These are phyloP conservation scores for Phytophthora ramorum DNA, from an alignment of 352 stramenopile species.

Conservation along the genomic window DNA sequence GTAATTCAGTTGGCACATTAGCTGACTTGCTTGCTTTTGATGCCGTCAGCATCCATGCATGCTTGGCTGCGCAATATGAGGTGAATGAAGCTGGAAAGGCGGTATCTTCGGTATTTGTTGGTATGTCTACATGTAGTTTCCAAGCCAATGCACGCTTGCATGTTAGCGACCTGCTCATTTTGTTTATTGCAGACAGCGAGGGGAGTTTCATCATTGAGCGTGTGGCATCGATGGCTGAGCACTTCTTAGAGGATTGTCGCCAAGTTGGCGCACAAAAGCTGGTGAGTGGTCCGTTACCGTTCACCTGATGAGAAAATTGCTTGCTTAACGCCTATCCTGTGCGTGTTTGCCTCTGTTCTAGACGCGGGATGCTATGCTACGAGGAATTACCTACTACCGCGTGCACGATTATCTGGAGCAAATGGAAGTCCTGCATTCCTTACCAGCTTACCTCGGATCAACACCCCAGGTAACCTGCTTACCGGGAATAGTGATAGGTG, in stretches of 20 bases:
- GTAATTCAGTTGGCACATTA: no score
- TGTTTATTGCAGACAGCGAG: conserved; percentile 79
- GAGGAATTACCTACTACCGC: conserved; percentile 77
- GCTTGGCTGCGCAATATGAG: conserved; percentile 62
- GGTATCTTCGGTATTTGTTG: conserved; percentile 64
- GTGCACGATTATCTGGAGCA: conserved; percentile 92
- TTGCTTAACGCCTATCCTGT: neutral
- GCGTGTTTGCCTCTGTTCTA: conserved; percentile 26
- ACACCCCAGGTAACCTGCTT: conserved; percentile 39
- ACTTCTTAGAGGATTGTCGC: conserved; percentile 79
- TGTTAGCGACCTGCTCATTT: neutral
- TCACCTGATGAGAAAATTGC: neutral
- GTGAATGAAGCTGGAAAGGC: conserved; percentile 19
- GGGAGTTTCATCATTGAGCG: conserved; percentile 93
- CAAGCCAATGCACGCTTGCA: neutral
- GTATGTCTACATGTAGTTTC: conserved; percentile 25
- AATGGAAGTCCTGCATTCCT: conserved; percentile 83
- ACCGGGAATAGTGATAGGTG: neutral
- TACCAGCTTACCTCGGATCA: conserved; percentile 63
- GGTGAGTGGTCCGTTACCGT: conserved; percentile 24
- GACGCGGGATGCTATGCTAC: conserved; percentile 82
- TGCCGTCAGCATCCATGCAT: conserved; percentile 65
- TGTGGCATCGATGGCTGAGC: conserved; percentile 81
- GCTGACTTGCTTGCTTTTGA: neutral
- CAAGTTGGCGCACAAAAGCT: conserved; percentile 31